Conservation (phyloP, 345 rosid species). For the Cardamine resedifolia region DNA sequence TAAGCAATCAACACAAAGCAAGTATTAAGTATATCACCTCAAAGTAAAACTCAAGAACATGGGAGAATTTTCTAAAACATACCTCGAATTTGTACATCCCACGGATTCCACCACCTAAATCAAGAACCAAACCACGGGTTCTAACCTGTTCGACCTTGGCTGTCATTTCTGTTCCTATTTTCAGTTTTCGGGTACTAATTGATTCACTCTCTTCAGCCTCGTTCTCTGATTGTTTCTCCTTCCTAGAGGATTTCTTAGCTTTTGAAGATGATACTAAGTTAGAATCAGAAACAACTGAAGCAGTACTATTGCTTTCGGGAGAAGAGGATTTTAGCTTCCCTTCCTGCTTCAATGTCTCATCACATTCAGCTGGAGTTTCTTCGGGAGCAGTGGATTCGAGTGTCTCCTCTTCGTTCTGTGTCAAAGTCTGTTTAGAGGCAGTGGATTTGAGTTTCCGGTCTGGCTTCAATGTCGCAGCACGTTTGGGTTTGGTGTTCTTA, state of each 20-base stretch:
- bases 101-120: constrained; percentile 84
- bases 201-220: constrained; percentile 31
- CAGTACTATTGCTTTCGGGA: constrained; percentile 17
- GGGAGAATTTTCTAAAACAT: constrained; percentile 11
- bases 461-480: not conserved
- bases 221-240: constrained; percentile 25
- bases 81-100: constrained; percentile 93
- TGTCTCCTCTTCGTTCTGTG: constrained; percentile 20
- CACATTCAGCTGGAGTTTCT: constrained; percentile 1
- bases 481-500: constrained; percentile 36
- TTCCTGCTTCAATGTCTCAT: constrained; percentile 26
- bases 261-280: constrained; percentile 21
- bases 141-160: constrained; percentile 74
- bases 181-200: constrained; percentile 49
- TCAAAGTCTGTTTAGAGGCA: constrained; percentile 32
- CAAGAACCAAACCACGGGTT: constrained; percentile 78
- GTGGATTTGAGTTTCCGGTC: constrained; percentile 29
- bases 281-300: constrained; percentile 28
- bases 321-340: constrained; percentile 33
- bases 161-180: constrained; percentile 60
- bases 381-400: not conserved
- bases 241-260: constrained; percentile 24
- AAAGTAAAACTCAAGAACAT: not conserved
- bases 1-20: constrained; percentile 5
- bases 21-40: not conserved